Evolutionary conservation across 108 stramenopile species (phyloP).

Genomic region (Skeletonema costatum): DNA sequence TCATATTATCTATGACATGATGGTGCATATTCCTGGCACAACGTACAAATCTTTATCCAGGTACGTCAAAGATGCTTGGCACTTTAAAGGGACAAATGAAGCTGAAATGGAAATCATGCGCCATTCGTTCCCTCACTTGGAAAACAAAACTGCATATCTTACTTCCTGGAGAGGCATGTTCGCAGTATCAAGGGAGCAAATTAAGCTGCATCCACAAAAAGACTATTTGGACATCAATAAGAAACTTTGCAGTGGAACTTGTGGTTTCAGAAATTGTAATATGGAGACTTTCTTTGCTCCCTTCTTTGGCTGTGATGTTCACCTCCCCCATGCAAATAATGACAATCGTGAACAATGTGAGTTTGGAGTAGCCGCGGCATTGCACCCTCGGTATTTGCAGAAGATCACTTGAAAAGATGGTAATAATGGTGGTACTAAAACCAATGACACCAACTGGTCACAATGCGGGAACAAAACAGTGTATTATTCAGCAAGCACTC

Average conservation of each 20-base stretch:
- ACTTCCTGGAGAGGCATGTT: conserved; percentile 20
- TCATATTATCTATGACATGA: conserved; percentile 11
- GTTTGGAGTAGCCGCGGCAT: not conserved
- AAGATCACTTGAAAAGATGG: conserved; percentile 5
- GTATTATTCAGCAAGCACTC: too few relatives aligned
- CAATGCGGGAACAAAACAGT: too few relatives aligned
- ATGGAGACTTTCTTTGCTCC: conserved; percentile 7
- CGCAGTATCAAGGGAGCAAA: conserved; percentile 5
- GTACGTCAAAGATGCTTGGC: not conserved
- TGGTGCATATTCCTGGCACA: conserved; percentile 9
- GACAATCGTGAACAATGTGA: not conserved
- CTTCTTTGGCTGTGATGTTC: conserved; percentile 7
- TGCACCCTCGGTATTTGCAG: conserved; percentile 1
- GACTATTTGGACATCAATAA: not conserved
- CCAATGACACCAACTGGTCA: too few relatives aligned
- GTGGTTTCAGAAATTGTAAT: not conserved
- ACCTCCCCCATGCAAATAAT: not conserved
- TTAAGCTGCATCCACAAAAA: not conserved
- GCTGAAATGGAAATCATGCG: not conserved
- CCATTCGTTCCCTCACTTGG: not conserved
- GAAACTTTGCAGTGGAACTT: not conserved
- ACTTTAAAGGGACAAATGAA: not conserved
- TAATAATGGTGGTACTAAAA: too few relatives aligned
- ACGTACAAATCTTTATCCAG: conserved; percentile 6
- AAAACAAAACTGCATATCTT: not conserved